Evolutionary conservation across 2,329 filamentous ascomycete species (phyloP), one percentile per base, ranked within the genome.

Genomic region (Hypomyces perniciosus): DNA sequence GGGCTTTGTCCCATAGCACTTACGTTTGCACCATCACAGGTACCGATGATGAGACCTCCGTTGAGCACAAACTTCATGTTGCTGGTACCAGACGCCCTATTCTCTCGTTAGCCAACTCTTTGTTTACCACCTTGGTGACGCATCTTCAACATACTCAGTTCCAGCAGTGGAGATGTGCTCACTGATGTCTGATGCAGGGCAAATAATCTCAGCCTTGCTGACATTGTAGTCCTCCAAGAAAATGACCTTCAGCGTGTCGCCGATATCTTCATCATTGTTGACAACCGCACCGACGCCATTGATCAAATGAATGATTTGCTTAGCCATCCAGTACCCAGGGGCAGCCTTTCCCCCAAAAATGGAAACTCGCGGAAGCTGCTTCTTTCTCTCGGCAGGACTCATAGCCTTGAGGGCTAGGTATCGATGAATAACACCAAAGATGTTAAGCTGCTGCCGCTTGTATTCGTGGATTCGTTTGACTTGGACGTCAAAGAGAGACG

Each of bases 41-140:
- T 99, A 61, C 93, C 93, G 61, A 99, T 99, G 64, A 99, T 95
- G 55, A 99, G 77, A 57, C 93, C 93, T 57, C 93, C 93, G 63
- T 97, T 99, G 63, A 99, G 79, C 10, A 96, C 93, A 69, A 99
- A 99, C 72, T 99, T 99, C 93, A 99, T 99, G 81, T 99, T 99
- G 64, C 89, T 95, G 9, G 90, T 96, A 56, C 92, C 92, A 57
- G 80, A 84, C 20, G 82, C 82, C 66, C 76, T 80, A 44, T 49
- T 20, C 3, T 6, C 39, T 48, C 54, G 53, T 58, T 50, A 61
- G 53, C 29, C 5, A 27, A 30, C 48, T 7, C 31, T 38, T 44
- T n/a, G 35, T 12, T 8, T 4, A 12, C 7, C 5, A 8, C 34
- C 28, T 20, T 12, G 6, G 10, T 33, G 6, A 8, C 1, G 6